These are phyloP conservation scores for Mycosphaerella sp. DNA, from an alignment of 2,329 filamentous ascomycete genomes.

Conservation along the genomic window DNA sequence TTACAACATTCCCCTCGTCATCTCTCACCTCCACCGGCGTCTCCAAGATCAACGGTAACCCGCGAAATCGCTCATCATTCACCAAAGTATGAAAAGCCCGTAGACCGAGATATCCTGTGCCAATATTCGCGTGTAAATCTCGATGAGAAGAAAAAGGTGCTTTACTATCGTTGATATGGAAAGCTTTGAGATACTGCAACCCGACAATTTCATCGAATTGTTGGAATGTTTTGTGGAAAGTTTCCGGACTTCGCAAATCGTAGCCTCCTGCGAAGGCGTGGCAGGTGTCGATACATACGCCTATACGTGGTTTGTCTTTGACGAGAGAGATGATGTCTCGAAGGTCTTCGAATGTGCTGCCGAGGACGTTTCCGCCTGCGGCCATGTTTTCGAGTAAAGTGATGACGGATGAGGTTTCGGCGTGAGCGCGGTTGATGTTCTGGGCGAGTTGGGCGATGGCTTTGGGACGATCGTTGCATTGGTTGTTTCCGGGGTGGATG, in stretches of 20 bases:
- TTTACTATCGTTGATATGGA: conserved; percentile 96
- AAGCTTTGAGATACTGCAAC: conserved; percentile 68
- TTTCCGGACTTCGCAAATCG: conserved; percentile 69
- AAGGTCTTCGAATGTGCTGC: conserved; percentile 78
- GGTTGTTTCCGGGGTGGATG: conserved; percentile 87
- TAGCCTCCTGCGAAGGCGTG: conserved; percentile 94
- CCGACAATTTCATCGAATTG: conserved; percentile 76
- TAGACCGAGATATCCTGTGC: conserved; percentile 86
- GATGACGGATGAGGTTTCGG: conserved; percentile 63
- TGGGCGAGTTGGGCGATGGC: conserved; percentile 74
- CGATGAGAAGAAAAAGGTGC: conserved; percentile 74
- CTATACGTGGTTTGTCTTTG: conserved; percentile 74
- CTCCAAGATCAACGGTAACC: conserved; percentile 86
- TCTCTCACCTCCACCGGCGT: conserved; percentile 79
- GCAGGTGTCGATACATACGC: conserved; percentile 94
- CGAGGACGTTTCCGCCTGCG: conserved; percentile 78
- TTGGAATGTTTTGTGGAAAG: conserved; percentile 66
- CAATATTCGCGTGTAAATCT: conserved; percentile 93
- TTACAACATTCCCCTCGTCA: conserved; percentile 52
- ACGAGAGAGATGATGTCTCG: conserved; percentile 74
- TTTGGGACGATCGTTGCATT: conserved; percentile 52
- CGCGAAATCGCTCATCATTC: conserved; percentile 70
- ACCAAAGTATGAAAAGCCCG: conserved; percentile 86
- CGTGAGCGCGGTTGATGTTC: conserved; percentile 76
- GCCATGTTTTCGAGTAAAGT: conserved; percentile 96